Percentiles rank a stretch among this genome's conserved stretches.
Evolutionary conservation across 2,329 filamentous ascomycete species (phyloP).

Genomic region (Arthrocladium fulminans): DNA sequence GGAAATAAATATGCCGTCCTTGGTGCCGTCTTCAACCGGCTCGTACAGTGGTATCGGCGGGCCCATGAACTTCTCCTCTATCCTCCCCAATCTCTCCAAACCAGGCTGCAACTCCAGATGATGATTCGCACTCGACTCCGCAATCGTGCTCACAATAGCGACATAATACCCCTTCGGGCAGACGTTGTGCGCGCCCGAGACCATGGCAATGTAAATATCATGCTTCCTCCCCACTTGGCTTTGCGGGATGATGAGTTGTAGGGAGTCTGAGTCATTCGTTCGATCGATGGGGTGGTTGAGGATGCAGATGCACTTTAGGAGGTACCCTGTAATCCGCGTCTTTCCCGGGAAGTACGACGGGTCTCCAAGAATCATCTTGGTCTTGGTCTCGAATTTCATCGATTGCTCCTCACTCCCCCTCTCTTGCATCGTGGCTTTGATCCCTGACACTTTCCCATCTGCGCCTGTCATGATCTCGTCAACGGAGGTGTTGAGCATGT

Average conservation of each 20-base stretch:
- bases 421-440: conserved; percentile 94
- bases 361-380: conserved; percentile 90
- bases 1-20: conserved; percentile 92
- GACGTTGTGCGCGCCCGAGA: conserved; percentile 93
- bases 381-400: conserved; percentile 94
- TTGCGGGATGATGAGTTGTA: conserved; percentile 95
- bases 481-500: conserved; percentile 95
- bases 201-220: conserved; percentile 94
- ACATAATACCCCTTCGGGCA: conserved; percentile 99
- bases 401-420: conserved; percentile 61
- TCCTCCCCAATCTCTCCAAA: conserved; percentile 80
- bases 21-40: conserved; percentile 69
- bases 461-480: conserved; percentile 77
- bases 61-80: conserved; percentile 96
- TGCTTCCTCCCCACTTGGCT: conserved; percentile 95
- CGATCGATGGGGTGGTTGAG: conserved; percentile 88
- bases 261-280: conserved; percentile 79
- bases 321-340: conserved; percentile 75
- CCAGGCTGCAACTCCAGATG: conserved; percentile 90
- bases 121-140: conserved; percentile 84
- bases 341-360: conserved; percentile 94
- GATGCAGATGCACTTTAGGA: conserved; percentile 95
- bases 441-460: conserved; percentile 78
- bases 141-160: conserved; percentile 95
- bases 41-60: conserved; percentile 89